These are phyloP conservation scores for Pichia sporocuriosa DNA, from an alignment of 805 yeast species.

Conservation along the genomic window DNA sequence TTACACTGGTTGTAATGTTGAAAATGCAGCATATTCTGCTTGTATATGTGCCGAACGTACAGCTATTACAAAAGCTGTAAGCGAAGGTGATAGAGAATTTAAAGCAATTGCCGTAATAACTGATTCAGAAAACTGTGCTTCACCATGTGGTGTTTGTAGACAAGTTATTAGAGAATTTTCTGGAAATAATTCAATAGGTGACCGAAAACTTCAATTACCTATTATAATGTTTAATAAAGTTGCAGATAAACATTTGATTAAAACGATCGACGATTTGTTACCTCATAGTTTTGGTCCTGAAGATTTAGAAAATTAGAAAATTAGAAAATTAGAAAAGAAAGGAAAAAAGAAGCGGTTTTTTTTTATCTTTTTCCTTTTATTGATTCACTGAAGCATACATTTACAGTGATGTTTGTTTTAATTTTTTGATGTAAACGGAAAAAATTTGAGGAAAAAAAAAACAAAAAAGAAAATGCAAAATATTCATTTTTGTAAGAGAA, in stretches of 20 bases:
- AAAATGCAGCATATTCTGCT: slow-evolving; percentile 84
- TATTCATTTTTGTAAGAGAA: too few species aligned
- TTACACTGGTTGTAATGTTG: slow-evolving; percentile 79
- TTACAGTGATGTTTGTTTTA: too few species aligned
- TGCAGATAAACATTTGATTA: not conserved
- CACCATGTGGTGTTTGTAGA: slow-evolving; percentile 95
- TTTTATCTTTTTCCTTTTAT: too few species aligned
- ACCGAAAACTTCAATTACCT: slow-evolving; percentile 5
- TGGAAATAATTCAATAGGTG: not conserved
- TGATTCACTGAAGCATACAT: too few species aligned
- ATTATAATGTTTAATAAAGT: slow-evolving; percentile 9
- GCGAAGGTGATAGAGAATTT: slow-evolving; percentile 35
- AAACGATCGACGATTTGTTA: slow-evolving; percentile 7
- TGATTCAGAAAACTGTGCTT: slow-evolving; percentile 49
- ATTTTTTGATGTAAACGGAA: too few species aligned
- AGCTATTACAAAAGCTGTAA: slow-evolving; percentile 52
- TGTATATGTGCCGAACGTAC: slow-evolving; percentile 73
- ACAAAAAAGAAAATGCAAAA: too few species aligned
- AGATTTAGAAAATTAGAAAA: slow-evolving; percentile 7
- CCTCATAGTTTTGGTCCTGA: slow-evolving; percentile 11
- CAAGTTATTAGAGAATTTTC: slow-evolving; percentile 82
- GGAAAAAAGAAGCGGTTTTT: too few species aligned
- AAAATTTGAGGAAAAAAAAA: too few species aligned
- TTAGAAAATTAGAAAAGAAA: not conserved
- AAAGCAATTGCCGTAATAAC: slow-evolving; percentile 63